phyloP scores from a whole-genome alignment of 2,329 filamentous ascomycete genomes.

The Aspergillus sergii region DNA sequence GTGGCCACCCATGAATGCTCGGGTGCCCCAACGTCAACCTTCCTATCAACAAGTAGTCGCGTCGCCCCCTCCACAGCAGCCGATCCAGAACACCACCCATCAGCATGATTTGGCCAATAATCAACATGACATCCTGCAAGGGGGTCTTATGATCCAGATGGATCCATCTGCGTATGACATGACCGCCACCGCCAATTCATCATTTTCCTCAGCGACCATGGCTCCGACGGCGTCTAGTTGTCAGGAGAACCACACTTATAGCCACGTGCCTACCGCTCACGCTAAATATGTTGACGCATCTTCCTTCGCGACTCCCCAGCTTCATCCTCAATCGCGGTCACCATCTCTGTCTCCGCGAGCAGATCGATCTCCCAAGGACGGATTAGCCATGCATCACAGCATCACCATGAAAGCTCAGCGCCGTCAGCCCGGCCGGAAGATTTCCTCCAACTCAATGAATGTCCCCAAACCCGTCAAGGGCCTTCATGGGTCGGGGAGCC shows the following conservation, averaged over 20 bases:
- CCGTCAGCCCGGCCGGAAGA: conserved; percentile 44
- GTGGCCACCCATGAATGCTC: conserved; percentile 44
- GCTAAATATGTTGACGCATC: conserved; percentile 32
- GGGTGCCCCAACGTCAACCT: conserved; percentile 37
- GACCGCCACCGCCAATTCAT: conserved; percentile 29
- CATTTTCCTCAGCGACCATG: conserved; percentile 30
- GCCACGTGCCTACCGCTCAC: conserved; percentile 18
- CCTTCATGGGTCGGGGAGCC: conserved; percentile 32
- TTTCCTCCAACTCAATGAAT: conserved; percentile 39
- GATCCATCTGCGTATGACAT: conserved; percentile 40
- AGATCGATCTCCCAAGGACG: conserved; percentile 33
- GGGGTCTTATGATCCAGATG: conserved; percentile 44
- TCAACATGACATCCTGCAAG: conserved; percentile 40
- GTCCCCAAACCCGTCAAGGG: conserved; percentile 35
- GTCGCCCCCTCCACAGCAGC: conserved; percentile 38
- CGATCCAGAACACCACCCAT: conserved; percentile 29
- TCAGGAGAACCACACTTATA: conserved; percentile 21
- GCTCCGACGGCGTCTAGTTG: conserved; percentile 17
- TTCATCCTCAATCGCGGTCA: conserved; percentile 34
- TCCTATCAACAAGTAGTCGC: conserved; percentile 39
- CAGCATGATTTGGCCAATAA: conserved; percentile 29
- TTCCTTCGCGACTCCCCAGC: conserved; percentile 34
- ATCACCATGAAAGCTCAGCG: conserved; percentile 35
- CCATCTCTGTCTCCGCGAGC: conserved; percentile 42
- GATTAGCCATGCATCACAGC: conserved; percentile 27